Evolutionary conservation across 176 grass and related monocot species (phyloP).

Genomic region (Miscanthus lutarioriparius): DNA sequence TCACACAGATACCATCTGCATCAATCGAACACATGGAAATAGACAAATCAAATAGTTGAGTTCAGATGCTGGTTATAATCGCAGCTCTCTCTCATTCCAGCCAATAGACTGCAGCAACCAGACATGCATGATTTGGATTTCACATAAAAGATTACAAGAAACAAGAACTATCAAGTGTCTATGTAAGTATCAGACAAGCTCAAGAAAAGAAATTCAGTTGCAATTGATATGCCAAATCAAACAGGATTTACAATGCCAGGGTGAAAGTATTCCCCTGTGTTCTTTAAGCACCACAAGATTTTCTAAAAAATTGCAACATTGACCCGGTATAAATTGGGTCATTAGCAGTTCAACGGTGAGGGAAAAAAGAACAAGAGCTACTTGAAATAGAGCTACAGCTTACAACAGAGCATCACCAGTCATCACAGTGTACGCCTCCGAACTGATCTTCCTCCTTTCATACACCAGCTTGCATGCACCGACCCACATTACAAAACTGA

Average conservation of each 20-base stretch:
- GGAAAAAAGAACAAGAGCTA: constrained; percentile 21
- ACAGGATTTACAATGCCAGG: constrained; percentile 19
- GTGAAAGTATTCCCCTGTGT: not conserved
- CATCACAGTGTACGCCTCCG: constrained; percentile 9
- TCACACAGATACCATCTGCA: not conserved
- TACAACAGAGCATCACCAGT: constrained; percentile 31
- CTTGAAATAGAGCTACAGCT: constrained; percentile 36
- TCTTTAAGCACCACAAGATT: not conserved
- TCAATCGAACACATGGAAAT: not conserved
- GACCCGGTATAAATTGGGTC: constrained; percentile 28
- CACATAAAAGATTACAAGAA: not conserved
- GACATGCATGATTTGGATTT: not conserved
- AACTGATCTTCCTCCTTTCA: constrained; percentile 37
- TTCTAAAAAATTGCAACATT: constrained; percentile 34
- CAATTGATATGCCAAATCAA: constrained; percentile 8
- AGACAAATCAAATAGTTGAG: not conserved
- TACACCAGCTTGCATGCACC: constrained; percentile 45
- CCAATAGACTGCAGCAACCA: not conserved
- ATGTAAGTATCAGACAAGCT: not conserved
- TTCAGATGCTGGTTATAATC: too few relatives aligned
- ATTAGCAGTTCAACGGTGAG: constrained; percentile 26
- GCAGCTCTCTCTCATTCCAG: not conserved
- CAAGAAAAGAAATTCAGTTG: not conserved
- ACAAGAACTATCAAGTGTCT: not conserved
- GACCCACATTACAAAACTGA: constrained; percentile 16